Percentiles rank a stretch among this genome's conserved stretches.
These are phyloP conservation scores for Dendrostoma leiphaemia DNA, from an alignment of 2,329 filamentous ascomycete genomes.

Conservation along the genomic window DNA sequence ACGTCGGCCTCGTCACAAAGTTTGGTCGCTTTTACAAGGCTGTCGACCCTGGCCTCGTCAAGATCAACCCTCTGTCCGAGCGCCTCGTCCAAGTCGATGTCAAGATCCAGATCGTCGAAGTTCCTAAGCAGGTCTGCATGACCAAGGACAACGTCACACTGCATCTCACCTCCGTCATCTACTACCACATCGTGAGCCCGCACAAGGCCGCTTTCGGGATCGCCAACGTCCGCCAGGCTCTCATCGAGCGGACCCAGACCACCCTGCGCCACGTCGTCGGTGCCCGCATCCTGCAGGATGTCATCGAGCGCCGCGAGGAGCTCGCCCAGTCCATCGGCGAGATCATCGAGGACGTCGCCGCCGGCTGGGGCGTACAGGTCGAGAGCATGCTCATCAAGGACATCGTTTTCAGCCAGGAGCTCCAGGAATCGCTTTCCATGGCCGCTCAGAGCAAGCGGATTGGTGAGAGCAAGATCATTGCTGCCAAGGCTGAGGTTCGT, in stretches of 20 bases:
- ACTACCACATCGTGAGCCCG: conserved; percentile 94
- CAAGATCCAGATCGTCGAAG: conserved; percentile 98
- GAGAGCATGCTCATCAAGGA: conserved; percentile 99
- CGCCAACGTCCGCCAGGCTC: conserved; percentile 89
- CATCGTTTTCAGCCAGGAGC: conserved; percentile 92
- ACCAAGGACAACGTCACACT: conserved; percentile 99
- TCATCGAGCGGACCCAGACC: conserved; percentile 96
- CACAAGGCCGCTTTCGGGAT: conserved; percentile 98
- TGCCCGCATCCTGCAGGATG: conserved; percentile 91
- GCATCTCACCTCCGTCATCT: conserved; percentile 93
- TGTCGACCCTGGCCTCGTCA: conserved; percentile 93
- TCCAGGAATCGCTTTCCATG: conserved; percentile 97
- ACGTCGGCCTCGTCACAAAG: conserved; percentile 92
- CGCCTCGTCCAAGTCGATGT: conserved; percentile 89
- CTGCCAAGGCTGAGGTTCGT: conserved; percentile 78
- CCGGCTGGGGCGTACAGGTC: conserved; percentile 91
- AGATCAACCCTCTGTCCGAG: conserved; percentile 95
- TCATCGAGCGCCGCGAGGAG: conserved; percentile 97
- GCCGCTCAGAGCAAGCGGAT: conserved; percentile 98
- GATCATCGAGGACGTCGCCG: conserved; percentile 94
- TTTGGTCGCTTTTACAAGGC: conserved; percentile 94
- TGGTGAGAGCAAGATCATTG: conserved; percentile 97
- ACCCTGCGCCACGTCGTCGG: conserved; percentile 96
- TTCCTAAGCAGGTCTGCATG: conserved; percentile 96
- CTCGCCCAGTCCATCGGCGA: conserved; percentile 92